phyloP scores from a whole-genome alignment of 306 rosid species.

The Hippophae tibetana region DNA sequence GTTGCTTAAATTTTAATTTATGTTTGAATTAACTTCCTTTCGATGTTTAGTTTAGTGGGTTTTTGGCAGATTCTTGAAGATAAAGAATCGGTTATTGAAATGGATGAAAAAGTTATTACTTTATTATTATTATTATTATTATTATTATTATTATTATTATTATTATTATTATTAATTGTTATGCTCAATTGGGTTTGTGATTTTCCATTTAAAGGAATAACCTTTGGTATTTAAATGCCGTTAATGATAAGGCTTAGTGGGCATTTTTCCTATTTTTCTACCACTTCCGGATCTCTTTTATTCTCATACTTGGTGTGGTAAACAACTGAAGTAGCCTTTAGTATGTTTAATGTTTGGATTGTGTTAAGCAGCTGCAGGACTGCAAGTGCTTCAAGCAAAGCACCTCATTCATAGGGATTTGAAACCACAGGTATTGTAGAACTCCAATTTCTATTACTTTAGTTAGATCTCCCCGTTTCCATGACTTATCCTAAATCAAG shows the following conservation, averaged over 20 bases:
- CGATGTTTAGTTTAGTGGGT: not conserved
- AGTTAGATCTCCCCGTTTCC: constrained; percentile 3
- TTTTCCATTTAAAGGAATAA: too few species aligned
- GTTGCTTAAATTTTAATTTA: constrained; percentile 5
- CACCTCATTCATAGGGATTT: constrained; percentile 94
- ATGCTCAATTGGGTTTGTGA: too few species aligned
- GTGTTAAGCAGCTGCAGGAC: constrained; percentile 59
- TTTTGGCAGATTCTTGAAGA: too few species aligned
- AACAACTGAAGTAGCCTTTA: constrained; percentile 1
- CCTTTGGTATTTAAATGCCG: too few species aligned
- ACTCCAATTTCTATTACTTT: constrained; percentile 1
- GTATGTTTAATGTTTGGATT: constrained; percentile 18
- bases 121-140: too few species aligned
- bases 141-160: too few species aligned
- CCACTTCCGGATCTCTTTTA: too few species aligned
- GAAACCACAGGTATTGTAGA: constrained; percentile 72
- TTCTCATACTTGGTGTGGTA: not conserved
- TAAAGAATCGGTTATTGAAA: too few species aligned
- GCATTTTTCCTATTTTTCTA: too few species aligned
- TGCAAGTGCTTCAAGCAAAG: constrained; percentile 80
- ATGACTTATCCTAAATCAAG: not conserved
- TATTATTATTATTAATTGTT: too few species aligned
- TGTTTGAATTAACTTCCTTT: not conserved
- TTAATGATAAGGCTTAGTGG: too few species aligned
- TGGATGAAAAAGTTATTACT: too few species aligned